These are phyloP conservation scores for Fusarium compactum DNA, from an alignment of 2,329 filamentous ascomycete genomes.

Conservation along the genomic window DNA sequence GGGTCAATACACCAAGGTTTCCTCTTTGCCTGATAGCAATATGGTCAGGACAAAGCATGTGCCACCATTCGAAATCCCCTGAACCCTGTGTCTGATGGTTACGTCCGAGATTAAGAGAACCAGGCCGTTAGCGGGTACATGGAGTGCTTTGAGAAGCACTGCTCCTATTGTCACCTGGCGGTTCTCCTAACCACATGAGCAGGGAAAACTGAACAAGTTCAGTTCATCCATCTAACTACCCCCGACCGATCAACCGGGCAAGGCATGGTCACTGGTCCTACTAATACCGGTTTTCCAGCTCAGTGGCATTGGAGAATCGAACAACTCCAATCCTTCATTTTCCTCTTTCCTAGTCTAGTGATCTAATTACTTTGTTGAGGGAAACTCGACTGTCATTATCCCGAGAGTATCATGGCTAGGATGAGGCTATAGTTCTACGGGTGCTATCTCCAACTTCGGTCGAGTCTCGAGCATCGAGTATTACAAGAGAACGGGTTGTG, in stretches of 20 bases:
- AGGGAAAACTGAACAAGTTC: background rate
- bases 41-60: background rate
- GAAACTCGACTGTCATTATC: too few relatives aligned
- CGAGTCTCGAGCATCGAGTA: background rate
- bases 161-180: background rate
- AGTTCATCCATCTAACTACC: background rate
- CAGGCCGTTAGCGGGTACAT: background rate
- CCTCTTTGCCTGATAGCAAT: background rate
- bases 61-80: background rate
- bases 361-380: too few relatives aligned
- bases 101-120: background rate
- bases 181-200: background rate
- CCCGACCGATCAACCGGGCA: background rate
- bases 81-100: background rate
- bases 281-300: background rate
- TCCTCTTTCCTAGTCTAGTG: background rate
- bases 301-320: rapidly evolving
- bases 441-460: background rate
- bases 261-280: background rate
- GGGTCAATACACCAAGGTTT: background rate
- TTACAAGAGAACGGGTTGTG: background rate
- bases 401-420: background rate
- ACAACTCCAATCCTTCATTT: background rate
- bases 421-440: background rate
- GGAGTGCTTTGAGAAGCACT: background rate